Percentiles rank a stretch among this genome's conserved stretches.
These are phyloP conservation scores for Malassezia sp. DNA, from an alignment of 1,284 basidiomycete genomes.

Conservation along the genomic window DNA sequence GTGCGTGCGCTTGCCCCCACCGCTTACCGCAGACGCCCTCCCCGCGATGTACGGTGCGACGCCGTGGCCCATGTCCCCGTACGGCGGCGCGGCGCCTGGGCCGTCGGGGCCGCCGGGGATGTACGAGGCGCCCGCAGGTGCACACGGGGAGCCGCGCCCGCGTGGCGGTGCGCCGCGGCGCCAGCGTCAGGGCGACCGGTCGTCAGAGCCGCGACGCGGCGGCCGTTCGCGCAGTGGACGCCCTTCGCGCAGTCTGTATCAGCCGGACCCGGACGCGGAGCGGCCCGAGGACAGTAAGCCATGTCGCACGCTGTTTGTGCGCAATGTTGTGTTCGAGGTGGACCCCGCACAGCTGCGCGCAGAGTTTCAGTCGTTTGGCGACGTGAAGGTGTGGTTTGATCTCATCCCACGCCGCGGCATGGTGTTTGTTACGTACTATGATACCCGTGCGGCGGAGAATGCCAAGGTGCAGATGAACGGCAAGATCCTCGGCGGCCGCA, in stretches of 20 bases:
- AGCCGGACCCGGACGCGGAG: slow-evolving; percentile 49
- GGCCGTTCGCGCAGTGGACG: neutral
- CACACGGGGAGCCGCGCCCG: too few species aligned
- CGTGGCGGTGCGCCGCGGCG: neutral
- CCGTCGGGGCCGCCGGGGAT: neutral
- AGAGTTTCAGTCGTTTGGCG: slow-evolving; percentile 79
- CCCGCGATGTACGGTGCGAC: neutral
- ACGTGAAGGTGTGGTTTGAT: slow-evolving; percentile 94
- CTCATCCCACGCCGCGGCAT: slow-evolving; percentile 83
- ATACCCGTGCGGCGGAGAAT: slow-evolving; percentile 76
- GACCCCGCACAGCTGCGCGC: slow-evolving; percentile 51
- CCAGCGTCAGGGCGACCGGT: too few species aligned
- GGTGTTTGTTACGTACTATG: slow-evolving; percentile 92
- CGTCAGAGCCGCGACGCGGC: slow-evolving; percentile 9
- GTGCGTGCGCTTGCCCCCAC: neutral
- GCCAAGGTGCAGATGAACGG: slow-evolving; percentile 63
- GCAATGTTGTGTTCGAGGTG: slow-evolving; percentile 54
- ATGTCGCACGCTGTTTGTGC: slow-evolving; percentile 86
- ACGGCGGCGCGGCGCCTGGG: neutral
- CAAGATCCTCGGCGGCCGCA: slow-evolving; percentile 20
- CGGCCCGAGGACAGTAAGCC: slow-evolving; percentile 80
- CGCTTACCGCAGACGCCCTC: neutral
- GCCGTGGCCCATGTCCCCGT: slow-evolving; percentile 2
- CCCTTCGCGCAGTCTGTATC: slow-evolving; percentile 16
- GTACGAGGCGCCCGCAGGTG: too few species aligned